Percentiles rank a stretch among this genome's conserved stretches.
These are phyloP conservation scores for Vitis cinerea DNA, from an alignment of 164 flowering plant species.

Conservation along the genomic window DNA sequence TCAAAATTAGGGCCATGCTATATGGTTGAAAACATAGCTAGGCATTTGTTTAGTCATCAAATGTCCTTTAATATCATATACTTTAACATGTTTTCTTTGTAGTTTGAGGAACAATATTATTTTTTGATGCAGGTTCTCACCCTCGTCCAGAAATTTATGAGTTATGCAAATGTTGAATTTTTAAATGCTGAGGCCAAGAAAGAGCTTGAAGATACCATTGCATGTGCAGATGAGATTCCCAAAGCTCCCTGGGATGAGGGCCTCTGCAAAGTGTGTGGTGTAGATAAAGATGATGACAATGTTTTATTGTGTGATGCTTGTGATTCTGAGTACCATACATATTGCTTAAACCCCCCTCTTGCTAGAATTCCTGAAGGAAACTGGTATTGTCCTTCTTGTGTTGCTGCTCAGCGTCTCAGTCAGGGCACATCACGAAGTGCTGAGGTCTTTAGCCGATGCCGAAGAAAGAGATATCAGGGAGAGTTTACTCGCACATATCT, in stretches of 20 bases:
- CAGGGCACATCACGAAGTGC: slow-evolving; percentile 19
- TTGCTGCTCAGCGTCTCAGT: slow-evolving; percentile 31
- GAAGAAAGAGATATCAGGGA: slow-evolving; percentile 48
- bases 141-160: slow-evolving; percentile 48
- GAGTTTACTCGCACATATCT: slow-evolving; percentile 42
- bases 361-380: slow-evolving; percentile 91
- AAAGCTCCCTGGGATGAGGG: slow-evolving; percentile 99
- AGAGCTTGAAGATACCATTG: slow-evolving; percentile 55
- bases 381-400: slow-evolving; percentile 99
- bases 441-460: slow-evolving; percentile 16
- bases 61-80: no score
- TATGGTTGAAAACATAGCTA: no score
- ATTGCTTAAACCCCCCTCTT: slow-evolving; percentile 96
- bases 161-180: slow-evolving; percentile 33
- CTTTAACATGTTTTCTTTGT: no score
- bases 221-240: slow-evolving; percentile 55
- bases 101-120: background rate
- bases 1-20: no score
- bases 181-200: slow-evolving; percentile 41
- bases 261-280: slow-evolving; percentile 93
- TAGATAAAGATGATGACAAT: slow-evolving; percentile 93
- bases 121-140: slow-evolving; percentile 60
- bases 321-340: slow-evolving; percentile 97
- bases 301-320: slow-evolving; percentile 93
- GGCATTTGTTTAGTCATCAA: no score